Percentiles rank a stretch among this genome's conserved stretches.
Conservation (phyloP, 2,329 filamentous ascomycete species). For the Macroventuria anomochaeta region DNA sequence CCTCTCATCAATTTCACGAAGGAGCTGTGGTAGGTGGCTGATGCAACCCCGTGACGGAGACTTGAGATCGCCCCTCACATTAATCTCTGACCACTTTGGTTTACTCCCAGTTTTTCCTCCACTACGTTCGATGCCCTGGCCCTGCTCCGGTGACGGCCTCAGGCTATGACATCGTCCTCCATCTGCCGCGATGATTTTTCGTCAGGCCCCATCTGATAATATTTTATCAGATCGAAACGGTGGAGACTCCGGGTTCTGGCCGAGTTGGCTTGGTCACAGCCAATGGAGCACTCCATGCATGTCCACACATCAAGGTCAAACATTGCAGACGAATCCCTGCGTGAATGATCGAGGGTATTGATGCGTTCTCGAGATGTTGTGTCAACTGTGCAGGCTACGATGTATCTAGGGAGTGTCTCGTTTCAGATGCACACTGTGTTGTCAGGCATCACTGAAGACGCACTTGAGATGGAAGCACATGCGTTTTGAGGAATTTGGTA, state of each 20-base stretch:
- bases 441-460: background rate
- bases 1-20: background rate
- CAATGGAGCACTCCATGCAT: background rate
- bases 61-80: conserved; percentile 28
- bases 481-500: background rate
- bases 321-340: background rate
- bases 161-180: conserved; percentile 16
- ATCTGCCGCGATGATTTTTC: conserved; percentile 12
- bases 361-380: background rate
- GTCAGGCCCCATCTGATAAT: conserved; percentile 9
- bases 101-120: conserved; percentile 5
- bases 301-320: background rate
- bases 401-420: background rate
- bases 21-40: background rate
- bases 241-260: conserved; percentile 6
- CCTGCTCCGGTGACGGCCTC: conserved; percentile 1
- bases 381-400: background rate
- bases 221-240: conserved; percentile 1
- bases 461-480: background rate
- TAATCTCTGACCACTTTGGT: conserved; percentile 33
- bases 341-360: background rate
- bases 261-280: background rate
- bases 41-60: conserved; percentile 1
- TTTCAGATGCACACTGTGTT: background rate
- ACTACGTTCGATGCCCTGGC: conserved; percentile 10